These are phyloP conservation scores for Tothia fuscella DNA, from an alignment of 2,329 filamentous ascomycete genomes.

Conservation along the genomic window DNA sequence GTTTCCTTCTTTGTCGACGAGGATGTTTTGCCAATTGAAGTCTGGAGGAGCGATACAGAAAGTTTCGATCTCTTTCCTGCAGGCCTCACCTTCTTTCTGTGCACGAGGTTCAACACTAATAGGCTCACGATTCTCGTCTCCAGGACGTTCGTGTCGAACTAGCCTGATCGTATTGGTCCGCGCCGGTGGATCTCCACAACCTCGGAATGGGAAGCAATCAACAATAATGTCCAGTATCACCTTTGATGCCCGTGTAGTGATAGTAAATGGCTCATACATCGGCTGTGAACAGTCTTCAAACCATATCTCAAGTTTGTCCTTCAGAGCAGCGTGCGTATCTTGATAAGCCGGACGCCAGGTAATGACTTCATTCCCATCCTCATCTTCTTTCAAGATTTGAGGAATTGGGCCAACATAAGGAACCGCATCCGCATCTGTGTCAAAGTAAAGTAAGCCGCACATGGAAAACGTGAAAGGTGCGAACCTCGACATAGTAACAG, in stretches of 20 bases:
- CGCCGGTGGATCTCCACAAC: too few species aligned
- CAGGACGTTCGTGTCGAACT: not conserved
- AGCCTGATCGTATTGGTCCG: too few species aligned
- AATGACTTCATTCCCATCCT: not conserved
- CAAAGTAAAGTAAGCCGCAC: conserved; percentile 1
- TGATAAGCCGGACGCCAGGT: not conserved
- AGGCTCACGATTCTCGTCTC: not conserved
- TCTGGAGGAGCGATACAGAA: conserved; percentile 6
- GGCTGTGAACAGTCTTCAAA: not conserved
- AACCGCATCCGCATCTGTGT: not conserved
- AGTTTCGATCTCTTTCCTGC: not conserved
- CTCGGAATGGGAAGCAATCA: not conserved
- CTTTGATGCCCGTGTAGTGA: not conserved
- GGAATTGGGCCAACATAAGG: conserved; percentile 2
- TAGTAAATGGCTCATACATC: not conserved
- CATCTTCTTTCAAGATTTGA: not conserved
- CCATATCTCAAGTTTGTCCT: not conserved
- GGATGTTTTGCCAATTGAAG: conserved; percentile 14
- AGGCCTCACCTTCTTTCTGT: not conserved
- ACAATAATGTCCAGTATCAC: not conserved
- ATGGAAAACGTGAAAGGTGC: not conserved
- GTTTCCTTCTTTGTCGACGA: conserved; percentile 14
- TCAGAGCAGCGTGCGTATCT: not conserved
- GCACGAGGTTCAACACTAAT: not conserved
- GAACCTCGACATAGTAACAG: conserved; percentile 2